Evolutionary conservation across 179 eudicot species (phyloP).

Genomic region (Heliamphora pulchella): DNA sequence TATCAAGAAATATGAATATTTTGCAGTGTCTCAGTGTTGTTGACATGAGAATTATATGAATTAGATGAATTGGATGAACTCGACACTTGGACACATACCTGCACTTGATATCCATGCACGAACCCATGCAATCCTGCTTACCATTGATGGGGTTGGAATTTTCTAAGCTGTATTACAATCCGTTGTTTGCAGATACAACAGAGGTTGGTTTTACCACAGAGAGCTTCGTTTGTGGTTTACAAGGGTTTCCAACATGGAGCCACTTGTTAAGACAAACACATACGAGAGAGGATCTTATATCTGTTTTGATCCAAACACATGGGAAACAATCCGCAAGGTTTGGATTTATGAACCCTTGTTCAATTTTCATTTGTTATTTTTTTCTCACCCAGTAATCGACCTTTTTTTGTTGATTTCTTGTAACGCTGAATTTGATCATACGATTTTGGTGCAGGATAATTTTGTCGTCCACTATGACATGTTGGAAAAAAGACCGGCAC

Average conservation of each 20-base stretch:
- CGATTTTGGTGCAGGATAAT: conserved; percentile 40
- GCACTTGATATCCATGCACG: too few relatives aligned
- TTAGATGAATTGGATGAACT: too few relatives aligned
- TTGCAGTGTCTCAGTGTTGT: too few relatives aligned
- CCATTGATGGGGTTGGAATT: neutral
- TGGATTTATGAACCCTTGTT: neutral
- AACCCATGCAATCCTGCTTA: too few relatives aligned
- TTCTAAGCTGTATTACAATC: too few relatives aligned
- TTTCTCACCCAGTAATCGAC: neutral
- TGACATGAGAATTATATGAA: too few relatives aligned
- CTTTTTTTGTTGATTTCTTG: neutral
- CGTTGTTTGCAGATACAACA: conserved; percentile 43
- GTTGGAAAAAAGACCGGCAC: conserved; percentile 60
- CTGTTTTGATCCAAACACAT: conserved; percentile 67
- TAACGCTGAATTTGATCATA: neutral
- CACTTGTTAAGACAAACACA: conserved; percentile 52
- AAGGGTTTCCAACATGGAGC: conserved; percentile 55
- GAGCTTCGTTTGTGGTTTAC: conserved; percentile 61
- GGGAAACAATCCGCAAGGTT: conserved; percentile 71
- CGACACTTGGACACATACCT: too few relatives aligned
- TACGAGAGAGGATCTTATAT: conserved; percentile 67
- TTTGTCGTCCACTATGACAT: conserved; percentile 52
- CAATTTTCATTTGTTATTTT: neutral
- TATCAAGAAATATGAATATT: too few relatives aligned
- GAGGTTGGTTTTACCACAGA: conserved; percentile 77